A percentile compares a stretch with the other conserved stretches of the same genome.
phyloP scores from a whole-genome alignment of 2,329 filamentous ascomycete genomes.

The Fusarium miscanthi region DNA sequence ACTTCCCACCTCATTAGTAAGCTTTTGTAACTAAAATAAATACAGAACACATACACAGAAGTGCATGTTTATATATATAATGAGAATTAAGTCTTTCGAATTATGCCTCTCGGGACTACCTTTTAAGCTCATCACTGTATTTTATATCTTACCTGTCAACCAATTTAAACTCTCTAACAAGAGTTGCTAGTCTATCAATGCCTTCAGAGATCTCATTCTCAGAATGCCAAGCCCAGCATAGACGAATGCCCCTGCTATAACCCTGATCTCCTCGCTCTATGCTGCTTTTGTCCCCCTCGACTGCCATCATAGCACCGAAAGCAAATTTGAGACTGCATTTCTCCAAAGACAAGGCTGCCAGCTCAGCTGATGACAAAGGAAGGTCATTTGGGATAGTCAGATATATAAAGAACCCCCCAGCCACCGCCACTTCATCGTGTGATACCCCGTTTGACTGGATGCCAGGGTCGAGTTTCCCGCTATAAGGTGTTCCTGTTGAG shows the following conservation, averaged over 20 bases:
- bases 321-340: neutral
- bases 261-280: neutral
- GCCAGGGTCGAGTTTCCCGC: neutral
- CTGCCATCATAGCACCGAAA: neutral
- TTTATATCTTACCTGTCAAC: neutral
- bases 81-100: fast-evolving
- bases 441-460: neutral
- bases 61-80: no score
- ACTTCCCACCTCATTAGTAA: no score
- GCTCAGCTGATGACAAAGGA: neutral
- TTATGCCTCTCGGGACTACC: no score
- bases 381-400: neutral
- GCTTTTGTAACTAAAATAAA: no score
- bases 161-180: neutral
- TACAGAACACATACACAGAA: no score
- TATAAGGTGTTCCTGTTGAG: neutral
- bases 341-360: neutral
- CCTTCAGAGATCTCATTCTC: neutral
- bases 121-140: no score
- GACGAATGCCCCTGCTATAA: neutral
- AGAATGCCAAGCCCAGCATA: neutral
- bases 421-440: neutral
- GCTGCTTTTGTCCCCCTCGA: neutral
- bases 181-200: neutral
- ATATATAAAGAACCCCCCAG: neutral